Evolutionary conservation across 176 grass and related monocot genomes (phyloP).

Genomic region (Neostapfia colusana): DNA sequence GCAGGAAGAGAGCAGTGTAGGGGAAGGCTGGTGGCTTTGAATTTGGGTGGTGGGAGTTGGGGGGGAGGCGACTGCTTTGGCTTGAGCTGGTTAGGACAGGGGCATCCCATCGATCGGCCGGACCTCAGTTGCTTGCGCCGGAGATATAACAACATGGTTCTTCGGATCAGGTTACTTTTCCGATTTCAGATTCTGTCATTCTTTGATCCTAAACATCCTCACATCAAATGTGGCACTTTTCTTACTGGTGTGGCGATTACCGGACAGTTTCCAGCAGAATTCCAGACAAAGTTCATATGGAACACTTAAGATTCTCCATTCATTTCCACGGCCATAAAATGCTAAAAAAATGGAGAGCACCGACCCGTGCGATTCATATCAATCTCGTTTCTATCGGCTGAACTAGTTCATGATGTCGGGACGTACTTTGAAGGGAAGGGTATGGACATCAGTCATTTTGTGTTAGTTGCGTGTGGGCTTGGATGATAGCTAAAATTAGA

Average conservation of each 20-base stretch:
- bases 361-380: too few relatives aligned
- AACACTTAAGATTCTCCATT: too few relatives aligned
- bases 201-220: neutral
- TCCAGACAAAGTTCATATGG: too few relatives aligned
- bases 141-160: conserved; percentile 12
- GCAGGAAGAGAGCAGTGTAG: neutral
- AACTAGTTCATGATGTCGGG: neutral
- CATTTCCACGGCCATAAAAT: neutral
- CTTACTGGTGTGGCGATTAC: too few relatives aligned
- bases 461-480: neutral
- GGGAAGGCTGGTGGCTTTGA: neutral
- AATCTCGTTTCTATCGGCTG: neutral
- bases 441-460: too few relatives aligned
- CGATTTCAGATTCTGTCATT: neutral
- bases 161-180: neutral
- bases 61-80: conserved; percentile 5
- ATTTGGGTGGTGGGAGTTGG: conserved; percentile 35
- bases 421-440: neutral
- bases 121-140: conserved; percentile 21
- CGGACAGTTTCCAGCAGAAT: neutral
- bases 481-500: neutral
- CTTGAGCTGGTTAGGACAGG: conserved; percentile 23
- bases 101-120: neutral
- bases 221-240: neutral
- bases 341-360: neutral